Base-by-base conservation (phyloP, 129 eudicot genomes). In the Artemisia tridentata region DNA sequence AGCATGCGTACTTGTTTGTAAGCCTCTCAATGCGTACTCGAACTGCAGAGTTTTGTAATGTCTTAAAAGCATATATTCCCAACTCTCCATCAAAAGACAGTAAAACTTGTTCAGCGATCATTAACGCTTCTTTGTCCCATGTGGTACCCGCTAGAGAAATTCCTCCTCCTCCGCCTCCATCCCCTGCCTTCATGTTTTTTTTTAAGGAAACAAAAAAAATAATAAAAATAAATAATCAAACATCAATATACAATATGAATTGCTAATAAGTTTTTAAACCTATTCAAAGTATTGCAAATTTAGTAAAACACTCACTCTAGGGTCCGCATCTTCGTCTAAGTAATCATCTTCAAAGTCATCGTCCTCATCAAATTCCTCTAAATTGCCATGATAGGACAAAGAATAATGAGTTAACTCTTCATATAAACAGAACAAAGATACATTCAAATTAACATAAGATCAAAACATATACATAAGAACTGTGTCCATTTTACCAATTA, bases 111-210 rank as follows among this genome's bases (percentile, higher is more conserved):
- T 89, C 90, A 7, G 92, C 96, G 53, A 89, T 81, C 45, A 77
- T 71, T 21, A 89, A 77, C n/a, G 91, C 98, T 75, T 83, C 85
- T 88, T 85, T 84, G 76, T 92, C 98, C 98, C 98, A 92, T 25
- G 25, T 45, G 23, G 92, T 89, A 19, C 96, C 96, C 16, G 96
- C 88, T 15, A 92, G 86, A 61, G 85, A 79, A 59, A 89, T 80
- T 38, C 98, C 98, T 68, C 98, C 98, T 34, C 98, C 98, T 79
- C 86, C 96, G 15, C 83, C 87, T 63, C 98, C 98, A 86, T 92
- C 98, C 27, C 84, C 84, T 23, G 54, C 48, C 84, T 74, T 52
- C 25, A 69, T 27, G 74, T 43, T 34, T 4, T 0, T 7, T 49
- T n/a, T 52, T 51, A 38, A 20, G 0, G 25, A 31, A 31, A 14